Base-by-base conservation (phyloP, 2,329 filamentous ascomycete genomes). In the Chaetoscypha palmicola region DNA sequence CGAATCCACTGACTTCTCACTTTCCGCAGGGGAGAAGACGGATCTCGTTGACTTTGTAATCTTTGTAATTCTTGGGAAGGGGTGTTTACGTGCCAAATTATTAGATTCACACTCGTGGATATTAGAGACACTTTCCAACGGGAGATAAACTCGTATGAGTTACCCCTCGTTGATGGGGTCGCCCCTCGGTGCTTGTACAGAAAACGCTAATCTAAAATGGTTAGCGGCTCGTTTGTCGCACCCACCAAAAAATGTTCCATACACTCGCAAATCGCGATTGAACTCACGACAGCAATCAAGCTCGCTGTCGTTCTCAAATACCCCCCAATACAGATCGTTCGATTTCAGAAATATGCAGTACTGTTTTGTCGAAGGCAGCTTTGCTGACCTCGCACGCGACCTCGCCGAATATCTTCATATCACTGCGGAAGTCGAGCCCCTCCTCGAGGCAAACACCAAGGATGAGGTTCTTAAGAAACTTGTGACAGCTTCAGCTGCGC, bases 381-480 rank as follows among this genome's bases (percentile, higher is more conserved):
- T 96, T 67, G 81, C 89, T 66, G 92, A 97, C 72, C 82, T 96
- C 64, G 82, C 86, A 61, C 82, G 86, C 68, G 92, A 98, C 72
- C 86, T 98, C 73, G 89, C 91, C 66, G 85, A 90, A 61, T 96
- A 94, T 70, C 75, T 98, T 65, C 88, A 94, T 68, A 74, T 81
- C 58, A 78, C 76, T 59, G 62, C 72, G 55, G 81, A 85, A 57
- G 71, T 92, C 64, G 74, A 81, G 65, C 78, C 86, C 52, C 74
- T 91, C 55, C 71, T 92, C 60, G 76, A 81, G 59, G 74, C 76
- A 67, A 78, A 80, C 54, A 73, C 90, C 69, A 79, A 81, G 61
- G 87, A 89, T 70, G 89, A 94, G 55, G 81, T 87, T 35, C 76
- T 98, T 46, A 85, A 90, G 73, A 90, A 89, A 75, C 75, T 98